These are phyloP conservation scores for Artemisia annua DNA, from an alignment of 129 eudicot species.

Conservation along the genomic window DNA sequence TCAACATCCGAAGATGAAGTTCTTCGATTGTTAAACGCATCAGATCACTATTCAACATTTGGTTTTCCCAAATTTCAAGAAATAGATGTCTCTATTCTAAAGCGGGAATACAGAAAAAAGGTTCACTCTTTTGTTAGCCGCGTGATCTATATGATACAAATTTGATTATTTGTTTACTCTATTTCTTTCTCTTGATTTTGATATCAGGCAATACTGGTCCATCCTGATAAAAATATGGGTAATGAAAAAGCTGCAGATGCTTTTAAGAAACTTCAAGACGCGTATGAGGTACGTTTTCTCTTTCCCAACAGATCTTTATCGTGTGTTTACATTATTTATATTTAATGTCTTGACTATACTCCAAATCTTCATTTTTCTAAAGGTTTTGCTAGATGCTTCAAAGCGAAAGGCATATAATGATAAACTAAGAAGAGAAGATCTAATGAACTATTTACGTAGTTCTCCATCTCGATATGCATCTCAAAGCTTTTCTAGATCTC, in stretches of 20 bases:
- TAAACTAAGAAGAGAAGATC: slow-evolving; percentile 68
- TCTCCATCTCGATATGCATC: slow-evolving; percentile 31
- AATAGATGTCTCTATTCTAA: slow-evolving; percentile 58
- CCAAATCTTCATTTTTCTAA: not conserved
- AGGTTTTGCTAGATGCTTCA: slow-evolving; percentile 57
- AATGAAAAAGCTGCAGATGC: slow-evolving; percentile 88
- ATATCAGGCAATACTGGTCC: slow-evolving; percentile 78
- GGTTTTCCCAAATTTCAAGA: slow-evolving; percentile 56
- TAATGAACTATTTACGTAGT: slow-evolving; percentile 50
- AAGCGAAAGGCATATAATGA: slow-evolving; percentile 72
- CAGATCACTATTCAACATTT: slow-evolving; percentile 67
- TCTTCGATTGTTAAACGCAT: slow-evolving; percentile 56
- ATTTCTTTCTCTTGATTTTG: not conserved
- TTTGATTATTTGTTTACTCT: not conserved
- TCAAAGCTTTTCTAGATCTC: slow-evolving; percentile 1
- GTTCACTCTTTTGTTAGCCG: slow-evolving; percentile 18
- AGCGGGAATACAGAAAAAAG: slow-evolving; percentile 71
- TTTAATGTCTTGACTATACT: not conserved
- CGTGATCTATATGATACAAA: not conserved
- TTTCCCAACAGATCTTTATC: not conserved
- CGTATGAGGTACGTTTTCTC: slow-evolving; percentile 54
- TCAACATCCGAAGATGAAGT: slow-evolving; percentile 65
- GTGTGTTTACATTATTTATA: not conserved
- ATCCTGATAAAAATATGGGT: slow-evolving; percentile 88
- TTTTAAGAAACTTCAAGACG: slow-evolving; percentile 83